Conservation (phyloP, 2,329 filamentous ascomycete genomes). For the Amauroascus verrucosus region DNA sequence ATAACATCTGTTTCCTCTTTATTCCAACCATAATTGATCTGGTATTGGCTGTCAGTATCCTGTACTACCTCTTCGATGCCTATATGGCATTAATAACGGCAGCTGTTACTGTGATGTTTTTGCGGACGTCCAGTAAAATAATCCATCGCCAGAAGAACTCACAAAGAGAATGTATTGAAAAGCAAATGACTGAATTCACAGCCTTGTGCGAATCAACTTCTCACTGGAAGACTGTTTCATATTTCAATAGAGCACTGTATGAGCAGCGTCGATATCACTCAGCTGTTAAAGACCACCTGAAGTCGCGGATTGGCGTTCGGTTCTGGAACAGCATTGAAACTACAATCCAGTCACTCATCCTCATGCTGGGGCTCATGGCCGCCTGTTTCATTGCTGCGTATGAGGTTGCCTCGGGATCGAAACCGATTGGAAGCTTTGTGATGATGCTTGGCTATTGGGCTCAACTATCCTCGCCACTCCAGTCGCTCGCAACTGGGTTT, state of each 20-base stretch:
- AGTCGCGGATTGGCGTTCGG: constrained; percentile 29
- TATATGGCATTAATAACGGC: constrained; percentile 47
- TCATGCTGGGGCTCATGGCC: constrained; percentile 41
- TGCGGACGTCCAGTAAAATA: constrained; percentile 40
- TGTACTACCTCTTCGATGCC: constrained; percentile 53
- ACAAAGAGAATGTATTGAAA: constrained; percentile 31
- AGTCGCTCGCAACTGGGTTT: constrained; percentile 42
- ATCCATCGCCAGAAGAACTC: constrained; percentile 32
- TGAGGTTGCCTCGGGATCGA: constrained; percentile 41
- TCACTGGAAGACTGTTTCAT: constrained; percentile 50
- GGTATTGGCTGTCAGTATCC: constrained; percentile 48
- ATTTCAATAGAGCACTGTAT: constrained; percentile 48
- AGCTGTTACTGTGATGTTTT: constrained; percentile 41
- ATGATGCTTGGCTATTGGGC: constrained; percentile 57
- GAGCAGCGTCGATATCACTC: constrained; percentile 42
- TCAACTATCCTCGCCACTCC: constrained; percentile 40
- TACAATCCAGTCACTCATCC: constrained; percentile 38
- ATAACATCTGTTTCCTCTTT: constrained; percentile 50
- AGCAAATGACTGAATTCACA: constrained; percentile 41
- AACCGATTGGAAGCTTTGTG: constrained; percentile 52
- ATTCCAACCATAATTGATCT: constrained; percentile 54
- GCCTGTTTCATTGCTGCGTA: constrained; percentile 45
- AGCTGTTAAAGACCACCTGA: constrained; percentile 32
- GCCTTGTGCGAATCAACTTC: constrained; percentile 49
- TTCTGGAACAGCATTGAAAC: constrained; percentile 27